Conservation (phyloP, 805 yeast genomes). For the Yarrowia deformans region DNA sequence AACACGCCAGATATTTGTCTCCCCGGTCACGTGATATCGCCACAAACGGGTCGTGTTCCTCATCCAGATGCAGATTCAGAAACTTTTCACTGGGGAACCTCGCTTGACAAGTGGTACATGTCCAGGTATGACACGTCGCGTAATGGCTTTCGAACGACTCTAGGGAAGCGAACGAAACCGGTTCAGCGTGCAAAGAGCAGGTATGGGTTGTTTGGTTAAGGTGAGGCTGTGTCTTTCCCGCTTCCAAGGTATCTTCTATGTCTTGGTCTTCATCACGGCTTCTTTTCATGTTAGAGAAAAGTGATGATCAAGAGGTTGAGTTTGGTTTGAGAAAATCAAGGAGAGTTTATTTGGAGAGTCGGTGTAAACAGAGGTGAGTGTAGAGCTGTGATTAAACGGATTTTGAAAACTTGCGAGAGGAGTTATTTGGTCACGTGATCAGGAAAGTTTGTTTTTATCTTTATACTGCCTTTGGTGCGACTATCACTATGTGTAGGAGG, state of each 20-base stretch:
- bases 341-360: too few relatives aligned
- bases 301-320: background rate
- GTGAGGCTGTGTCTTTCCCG: background rate
- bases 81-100: constrained; percentile 20
- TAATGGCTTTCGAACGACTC: constrained; percentile 33
- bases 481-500: too few relatives aligned
- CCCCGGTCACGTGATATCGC: constrained; percentile 30
- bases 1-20: constrained; percentile 23
- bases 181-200: constrained; percentile 17
- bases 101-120: constrained; percentile 6
- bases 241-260: background rate
- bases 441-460: too few relatives aligned
- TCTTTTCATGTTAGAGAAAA: constrained; percentile 2
- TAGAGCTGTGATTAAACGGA: too few relatives aligned
- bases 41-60: constrained; percentile 34
- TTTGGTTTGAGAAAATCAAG: too few relatives aligned
- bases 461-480: too few relatives aligned
- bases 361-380: too few relatives aligned
- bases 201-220: background rate
- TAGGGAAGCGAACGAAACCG: constrained; percentile 1
- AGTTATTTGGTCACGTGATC: too few relatives aligned
- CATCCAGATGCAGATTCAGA: constrained; percentile 25
- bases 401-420: too few relatives aligned
- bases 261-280: constrained; percentile 15
- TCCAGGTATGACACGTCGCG: constrained; percentile 6